Conservation (phyloP, 1,284 basidiomycete species). For the Ceratobasidium sp. region DNA sequence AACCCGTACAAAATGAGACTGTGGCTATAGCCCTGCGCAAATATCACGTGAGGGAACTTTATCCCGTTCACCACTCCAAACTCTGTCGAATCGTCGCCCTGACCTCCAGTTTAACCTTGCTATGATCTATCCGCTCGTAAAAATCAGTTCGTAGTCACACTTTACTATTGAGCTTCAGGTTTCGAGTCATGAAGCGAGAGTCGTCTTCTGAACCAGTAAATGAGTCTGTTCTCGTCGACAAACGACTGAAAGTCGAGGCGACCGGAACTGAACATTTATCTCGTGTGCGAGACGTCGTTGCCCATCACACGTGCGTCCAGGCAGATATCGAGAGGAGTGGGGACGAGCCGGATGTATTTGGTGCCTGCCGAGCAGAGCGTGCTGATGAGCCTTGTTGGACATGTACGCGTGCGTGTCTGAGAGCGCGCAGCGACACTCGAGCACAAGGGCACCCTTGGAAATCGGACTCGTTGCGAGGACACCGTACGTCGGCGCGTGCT, state of each 20-base stretch:
- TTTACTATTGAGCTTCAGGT: background rate
- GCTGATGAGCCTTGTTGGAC: slow-evolving; percentile 63
- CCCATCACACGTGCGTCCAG: slow-evolving; percentile 88
- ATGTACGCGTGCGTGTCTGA: slow-evolving; percentile 54
- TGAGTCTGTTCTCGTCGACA: slow-evolving; percentile 6
- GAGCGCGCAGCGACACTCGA: slow-evolving; percentile 55
- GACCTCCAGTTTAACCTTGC: no score
- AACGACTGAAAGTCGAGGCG: slow-evolving; percentile 19
- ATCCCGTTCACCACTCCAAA: background rate
- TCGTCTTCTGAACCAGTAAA: slow-evolving; percentile 8
- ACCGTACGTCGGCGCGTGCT: slow-evolving; percentile 51
- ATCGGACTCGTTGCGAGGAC: slow-evolving; percentile 56
- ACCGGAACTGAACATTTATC: background rate
- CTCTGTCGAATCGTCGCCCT: background rate
- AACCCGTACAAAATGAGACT: no score
- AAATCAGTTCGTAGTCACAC: background rate
- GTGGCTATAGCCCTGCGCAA: background rate
- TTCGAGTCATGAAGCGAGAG: slow-evolving; percentile 39
- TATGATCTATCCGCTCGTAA: background rate
- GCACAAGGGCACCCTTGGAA: slow-evolving; percentile 55
- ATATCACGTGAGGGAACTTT: background rate
- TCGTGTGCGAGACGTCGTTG: no score
- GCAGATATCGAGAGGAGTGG: slow-evolving; percentile 81
- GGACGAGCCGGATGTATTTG: slow-evolving; percentile 79
- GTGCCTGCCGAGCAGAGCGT: slow-evolving; percentile 60